Evolutionary conservation across 2,329 filamentous ascomycete genomes (phyloP), one percentile per base, ranked within the genome.

Genomic region (Piedraia hortae): DNA sequence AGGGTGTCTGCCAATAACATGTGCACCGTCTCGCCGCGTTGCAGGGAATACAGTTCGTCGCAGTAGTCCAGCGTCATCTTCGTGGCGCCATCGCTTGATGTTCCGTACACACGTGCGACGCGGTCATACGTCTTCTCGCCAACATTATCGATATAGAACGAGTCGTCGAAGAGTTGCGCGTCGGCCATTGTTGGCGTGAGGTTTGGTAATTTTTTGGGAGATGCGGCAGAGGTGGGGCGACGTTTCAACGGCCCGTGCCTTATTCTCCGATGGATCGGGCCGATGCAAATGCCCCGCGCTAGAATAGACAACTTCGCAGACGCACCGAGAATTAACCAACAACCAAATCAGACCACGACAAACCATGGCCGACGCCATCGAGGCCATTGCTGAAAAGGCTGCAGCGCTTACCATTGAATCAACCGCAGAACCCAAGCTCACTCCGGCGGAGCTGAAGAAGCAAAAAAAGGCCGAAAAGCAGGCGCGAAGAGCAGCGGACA

Each of bases 91-190:
- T 89, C 77, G 34, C 60, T 56, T 12, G 71, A 82, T 22, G 60
- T 72, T 41, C 65, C 78, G 24, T 55, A 63, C 41, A 93, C 63
- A 35, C 85, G 82, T 24, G 75, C 72, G 12, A 91, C 82, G 32
- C 82, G 75, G 52, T 93, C 85, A 50, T 97, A 97, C 51, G 91
- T 90, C 39, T 68, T 62, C 39, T 67, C 60, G 52, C 90, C 73
- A 44, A 77, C 54, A 24, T 61, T 51, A 34, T 65, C 82, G 38
- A 93, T 59, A 29, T 61, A 72, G 59, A 93, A 91, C 38, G 63
- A 69, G 43, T 89, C 78, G 50, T 91, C 78, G 51, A 88, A 89
- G 47, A 93, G 73, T 39, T 85, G 70, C 26, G 80, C 69, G 52
- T 93, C 82, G 20, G 72, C 69, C 48, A 75, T 65, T n/a, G n/a